Percentiles rank a stretch among this genome's conserved stretches.
These are phyloP conservation scores for Xylaria sp. DNA, from an alignment of 2,329 filamentous ascomycete species.

Conservation along the genomic window DNA sequence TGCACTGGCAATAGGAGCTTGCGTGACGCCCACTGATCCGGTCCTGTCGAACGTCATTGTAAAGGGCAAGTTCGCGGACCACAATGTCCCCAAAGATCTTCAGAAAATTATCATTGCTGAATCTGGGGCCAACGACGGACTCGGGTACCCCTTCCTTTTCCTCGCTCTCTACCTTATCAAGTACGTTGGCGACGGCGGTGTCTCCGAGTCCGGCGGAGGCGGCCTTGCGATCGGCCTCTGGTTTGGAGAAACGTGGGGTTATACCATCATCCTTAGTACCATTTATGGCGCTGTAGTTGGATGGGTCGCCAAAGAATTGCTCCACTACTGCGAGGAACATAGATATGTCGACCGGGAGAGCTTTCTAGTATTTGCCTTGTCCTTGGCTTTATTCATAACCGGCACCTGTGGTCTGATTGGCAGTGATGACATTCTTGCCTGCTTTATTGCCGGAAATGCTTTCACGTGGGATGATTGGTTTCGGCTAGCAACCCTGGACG, in stretches of 20 bases:
- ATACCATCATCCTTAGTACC: slow-evolving; percentile 82
- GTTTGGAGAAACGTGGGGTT: slow-evolving; percentile 88
- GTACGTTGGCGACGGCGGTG: slow-evolving; percentile 70
- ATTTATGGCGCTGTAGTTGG: slow-evolving; percentile 81
- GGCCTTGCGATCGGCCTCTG: slow-evolving; percentile 78
- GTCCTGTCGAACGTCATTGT: slow-evolving; percentile 90
- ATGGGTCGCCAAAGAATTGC: slow-evolving; percentile 81
- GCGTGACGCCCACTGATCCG: slow-evolving; percentile 92
- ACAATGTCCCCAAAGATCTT: slow-evolving; percentile 83
- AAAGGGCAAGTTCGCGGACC: slow-evolving; percentile 92
- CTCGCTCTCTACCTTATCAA: slow-evolving; percentile 86
- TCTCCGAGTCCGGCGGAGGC: slow-evolving; percentile 67
- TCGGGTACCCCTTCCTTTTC: slow-evolving; percentile 90
- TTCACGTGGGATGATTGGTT: slow-evolving; percentile 98
- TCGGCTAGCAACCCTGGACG: slow-evolving; percentile 85
- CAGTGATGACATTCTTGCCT: slow-evolving; percentile 89
- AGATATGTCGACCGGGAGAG: slow-evolving; percentile 88
- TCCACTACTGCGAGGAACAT: slow-evolving; percentile 85
- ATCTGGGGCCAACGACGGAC: slow-evolving; percentile 88
- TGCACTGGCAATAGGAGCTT: slow-evolving; percentile 82
- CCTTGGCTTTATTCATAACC: slow-evolving; percentile 85
- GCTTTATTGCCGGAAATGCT: slow-evolving; percentile 89
- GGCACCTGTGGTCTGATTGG: slow-evolving; percentile 89
- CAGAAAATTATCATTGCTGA: slow-evolving; percentile 86
- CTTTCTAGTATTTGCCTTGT: slow-evolving; percentile 87